phyloP scores from a whole-genome alignment of 202 grass and related monocot genomes.

The Cymbopogon flexuosus region DNA sequence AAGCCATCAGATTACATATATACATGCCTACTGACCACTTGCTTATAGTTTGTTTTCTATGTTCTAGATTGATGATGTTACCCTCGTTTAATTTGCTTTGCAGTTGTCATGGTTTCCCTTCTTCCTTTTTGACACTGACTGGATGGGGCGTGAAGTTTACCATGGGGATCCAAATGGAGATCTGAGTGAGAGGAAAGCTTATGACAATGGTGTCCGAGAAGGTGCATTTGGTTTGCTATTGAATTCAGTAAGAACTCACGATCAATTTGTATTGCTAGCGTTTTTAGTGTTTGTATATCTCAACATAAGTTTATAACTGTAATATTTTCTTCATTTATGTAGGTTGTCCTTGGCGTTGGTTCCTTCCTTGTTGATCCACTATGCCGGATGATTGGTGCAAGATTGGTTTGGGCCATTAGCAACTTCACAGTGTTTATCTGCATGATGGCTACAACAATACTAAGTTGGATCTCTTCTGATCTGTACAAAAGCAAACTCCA shows the following conservation, averaged over 20 bases:
- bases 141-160: conserved; percentile 99
- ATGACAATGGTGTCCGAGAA: conserved; percentile 90
- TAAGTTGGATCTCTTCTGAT: conserved; percentile 70
- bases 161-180: conserved; percentile 93
- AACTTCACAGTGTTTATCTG: conserved; percentile 92
- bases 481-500: conserved; percentile 55
- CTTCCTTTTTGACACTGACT: conserved; percentile 98
- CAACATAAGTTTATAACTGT: background rate
- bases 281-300: background rate
- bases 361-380: conserved; percentile 91
- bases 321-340: conserved; percentile 28
- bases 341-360: conserved; percentile 89
- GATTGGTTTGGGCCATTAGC: conserved; percentile 88
- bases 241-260: conserved; percentile 85
- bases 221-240: conserved; percentile 99
- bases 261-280: conserved; percentile 29
- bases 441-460: conserved; percentile 77
- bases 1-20: conserved; percentile 3
- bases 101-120: conserved; percentile 99
- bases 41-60: background rate
- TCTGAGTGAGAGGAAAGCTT: conserved; percentile 53
- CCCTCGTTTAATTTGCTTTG: conserved; percentile 28
- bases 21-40: background rate
- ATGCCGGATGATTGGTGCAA: conserved; percentile 72
- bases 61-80: background rate